phyloP scores from a whole-genome alignment of 1,284 basidiomycete genomes.

The Cryptococcus sp. region DNA sequence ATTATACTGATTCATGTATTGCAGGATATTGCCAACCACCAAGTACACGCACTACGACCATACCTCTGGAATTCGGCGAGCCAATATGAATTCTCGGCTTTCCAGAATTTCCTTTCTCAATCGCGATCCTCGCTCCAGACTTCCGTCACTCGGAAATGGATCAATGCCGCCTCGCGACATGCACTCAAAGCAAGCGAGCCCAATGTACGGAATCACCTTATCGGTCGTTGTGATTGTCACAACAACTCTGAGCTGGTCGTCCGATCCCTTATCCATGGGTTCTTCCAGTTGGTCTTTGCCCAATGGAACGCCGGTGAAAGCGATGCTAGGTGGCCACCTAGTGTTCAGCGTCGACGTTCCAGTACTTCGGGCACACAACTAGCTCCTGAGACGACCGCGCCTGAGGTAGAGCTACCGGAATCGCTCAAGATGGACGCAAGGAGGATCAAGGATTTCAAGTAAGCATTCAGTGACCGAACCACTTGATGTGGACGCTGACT shows the following conservation, averaged over 20 bases:
- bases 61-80: slow-evolving; percentile 79
- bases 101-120: slow-evolving; percentile 54
- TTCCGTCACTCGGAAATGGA: slow-evolving; percentile 41
- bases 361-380: slow-evolving; percentile 32
- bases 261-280: slow-evolving; percentile 63
- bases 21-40: slow-evolving; percentile 93
- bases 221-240: slow-evolving; percentile 32
- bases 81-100: slow-evolving; percentile 76
- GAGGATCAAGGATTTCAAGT: slow-evolving; percentile 63
- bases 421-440: slow-evolving; percentile 79
- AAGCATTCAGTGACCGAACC: slow-evolving; percentile 9
- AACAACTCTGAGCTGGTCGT: slow-evolving; percentile 42
- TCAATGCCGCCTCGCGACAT: slow-evolving; percentile 38
- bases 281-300: slow-evolving; percentile 68
- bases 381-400: slow-evolving; percentile 53
- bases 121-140: slow-evolving; percentile 20
- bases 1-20: slow-evolving; percentile 3
- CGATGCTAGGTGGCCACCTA: slow-evolving; percentile 50
- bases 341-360: slow-evolving; percentile 35
- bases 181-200: slow-evolving; percentile 31
- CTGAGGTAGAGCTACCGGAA: slow-evolving; percentile 64
- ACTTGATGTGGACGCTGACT: background rate
- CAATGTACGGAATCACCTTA: slow-evolving; percentile 27
- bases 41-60: slow-evolving; percentile 81
- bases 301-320: slow-evolving; percentile 20